phyloP scores from a whole-genome alignment of 129 eudicot species.

The Silybum marianum region DNA sequence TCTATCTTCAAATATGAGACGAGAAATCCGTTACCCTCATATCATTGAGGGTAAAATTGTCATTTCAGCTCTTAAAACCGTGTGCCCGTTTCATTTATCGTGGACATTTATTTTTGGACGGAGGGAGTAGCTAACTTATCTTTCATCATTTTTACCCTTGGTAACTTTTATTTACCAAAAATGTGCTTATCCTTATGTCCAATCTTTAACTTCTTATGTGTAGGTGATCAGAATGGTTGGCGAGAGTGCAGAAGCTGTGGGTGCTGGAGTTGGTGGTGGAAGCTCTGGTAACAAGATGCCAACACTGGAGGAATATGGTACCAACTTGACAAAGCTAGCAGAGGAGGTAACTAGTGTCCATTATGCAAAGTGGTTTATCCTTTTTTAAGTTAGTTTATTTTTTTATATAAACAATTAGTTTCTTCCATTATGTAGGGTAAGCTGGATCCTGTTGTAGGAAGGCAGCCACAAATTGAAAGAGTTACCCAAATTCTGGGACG shows the following conservation, averaged over 20 bases:
- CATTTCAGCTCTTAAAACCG: not conserved
- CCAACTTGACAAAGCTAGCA: slow-evolving; percentile 84
- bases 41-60: not conserved
- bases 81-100: not conserved
- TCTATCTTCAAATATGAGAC: not conserved
- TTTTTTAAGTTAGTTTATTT: not conserved
- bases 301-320: slow-evolving; percentile 85
- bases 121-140: not conserved
- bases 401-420: not conserved
- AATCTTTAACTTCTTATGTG: not conserved
- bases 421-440: slow-evolving; percentile 59
- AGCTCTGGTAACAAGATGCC: slow-evolving; percentile 82
- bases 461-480: slow-evolving; percentile 81
- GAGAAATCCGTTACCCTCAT: not conserved
- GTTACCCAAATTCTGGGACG: slow-evolving; percentile 90
- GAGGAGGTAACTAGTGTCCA: slow-evolving; percentile 58
- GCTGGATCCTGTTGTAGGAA: slow-evolving; percentile 91
- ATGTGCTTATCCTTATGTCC: not conserved
- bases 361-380: not conserved
- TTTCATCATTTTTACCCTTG: not conserved
- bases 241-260: slow-evolving; percentile 85
- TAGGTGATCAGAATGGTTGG: slow-evolving; percentile 91
- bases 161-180: not conserved
- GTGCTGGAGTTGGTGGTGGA: slow-evolving; percentile 86
- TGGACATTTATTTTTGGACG: not conserved